A percentile compares a stretch with the other conserved stretches of the same genome.
These are phyloP conservation scores for Osmanthus fragrans DNA, from an alignment of 257 asterid genomes.

Conservation along the genomic window DNA sequence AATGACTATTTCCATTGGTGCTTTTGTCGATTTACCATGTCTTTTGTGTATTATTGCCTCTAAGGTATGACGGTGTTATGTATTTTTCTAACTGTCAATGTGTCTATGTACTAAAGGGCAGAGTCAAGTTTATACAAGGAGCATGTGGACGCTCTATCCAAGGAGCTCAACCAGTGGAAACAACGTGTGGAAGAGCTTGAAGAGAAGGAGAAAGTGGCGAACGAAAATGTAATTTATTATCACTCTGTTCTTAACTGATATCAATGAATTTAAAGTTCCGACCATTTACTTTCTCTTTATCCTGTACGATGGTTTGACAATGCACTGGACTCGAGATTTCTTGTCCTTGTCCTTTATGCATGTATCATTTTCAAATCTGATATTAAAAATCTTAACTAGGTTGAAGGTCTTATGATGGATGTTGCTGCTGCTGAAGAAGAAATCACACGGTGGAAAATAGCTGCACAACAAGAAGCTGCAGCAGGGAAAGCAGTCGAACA, in stretches of 20 bases:
- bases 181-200: conserved; percentile 81
- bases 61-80: conserved; percentile 3
- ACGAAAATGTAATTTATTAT: conserved; percentile 74
- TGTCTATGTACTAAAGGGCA: conserved; percentile 59
- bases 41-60: neutral
- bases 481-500: conserved; percentile 94
- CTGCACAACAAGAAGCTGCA: conserved; percentile 98
- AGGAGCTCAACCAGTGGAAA: conserved; percentile 81
- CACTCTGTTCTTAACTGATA: conserved; percentile 16
- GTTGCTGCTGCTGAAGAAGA: conserved; percentile 92
- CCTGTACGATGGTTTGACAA: conserved; percentile 5
- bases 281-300: neutral
- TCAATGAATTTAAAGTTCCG: conserved; percentile 15
- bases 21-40: conserved; percentile 3
- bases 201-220: conserved; percentile 92
- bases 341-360: neutral
- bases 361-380: conserved; percentile 11
- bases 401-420: conserved; percentile 98
- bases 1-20: neutral
- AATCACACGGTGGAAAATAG: conserved; percentile 89
- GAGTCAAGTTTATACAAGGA: conserved; percentile 76
- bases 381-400: conserved; percentile 38
- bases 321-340: neutral
- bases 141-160: conserved; percentile 69
- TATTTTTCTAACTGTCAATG: conserved; percentile 23